Evolutionary conservation across 2,329 filamentous ascomycete genomes (phyloP).

Genomic region (Ophiostoma himal-ulmi): DNA sequence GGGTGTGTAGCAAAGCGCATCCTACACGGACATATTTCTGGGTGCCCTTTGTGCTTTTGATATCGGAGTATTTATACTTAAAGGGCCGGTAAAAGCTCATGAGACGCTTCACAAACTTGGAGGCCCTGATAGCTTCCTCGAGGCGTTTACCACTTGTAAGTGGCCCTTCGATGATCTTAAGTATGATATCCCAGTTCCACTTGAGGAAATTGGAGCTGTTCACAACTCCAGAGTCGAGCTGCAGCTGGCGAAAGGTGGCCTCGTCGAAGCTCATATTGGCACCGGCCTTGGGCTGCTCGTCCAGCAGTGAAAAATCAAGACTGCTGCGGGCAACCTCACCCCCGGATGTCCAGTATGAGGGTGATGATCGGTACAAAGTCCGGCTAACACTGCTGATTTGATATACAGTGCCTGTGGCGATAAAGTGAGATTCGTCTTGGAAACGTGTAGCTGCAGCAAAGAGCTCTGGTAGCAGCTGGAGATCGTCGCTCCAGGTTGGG

Average conservation of each 20-base stretch:
- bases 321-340: slow-evolving; percentile 35
- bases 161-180: slow-evolving; percentile 86
- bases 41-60: slow-evolving; percentile 84
- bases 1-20: slow-evolving; percentile 77
- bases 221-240: slow-evolving; percentile 76
- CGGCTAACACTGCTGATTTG: slow-evolving; percentile 97
- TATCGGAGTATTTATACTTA: slow-evolving; percentile 88
- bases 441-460: slow-evolving; percentile 72
- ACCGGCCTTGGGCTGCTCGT: slow-evolving; percentile 52
- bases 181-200: slow-evolving; percentile 95
- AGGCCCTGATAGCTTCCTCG: slow-evolving; percentile 88
- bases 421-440: slow-evolving; percentile 63
- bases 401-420: slow-evolving; percentile 86
- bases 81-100: slow-evolving; percentile 95
- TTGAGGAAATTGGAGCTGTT: slow-evolving; percentile 87
- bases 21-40: slow-evolving; percentile 90
- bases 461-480: slow-evolving; percentile 83
- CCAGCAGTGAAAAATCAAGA: slow-evolving; percentile 45
- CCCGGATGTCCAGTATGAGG: slow-evolving; percentile 39
- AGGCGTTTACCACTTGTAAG: slow-evolving; percentile 84
- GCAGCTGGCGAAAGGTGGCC: slow-evolving; percentile 56
- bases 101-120: slow-evolving; percentile 91
- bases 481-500: slow-evolving; percentile 68
- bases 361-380: slow-evolving; percentile 75
- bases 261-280: slow-evolving; percentile 51